Base-by-base conservation (phyloP, 768 basidiomycete species). In the Auricularia sp. region DNA sequence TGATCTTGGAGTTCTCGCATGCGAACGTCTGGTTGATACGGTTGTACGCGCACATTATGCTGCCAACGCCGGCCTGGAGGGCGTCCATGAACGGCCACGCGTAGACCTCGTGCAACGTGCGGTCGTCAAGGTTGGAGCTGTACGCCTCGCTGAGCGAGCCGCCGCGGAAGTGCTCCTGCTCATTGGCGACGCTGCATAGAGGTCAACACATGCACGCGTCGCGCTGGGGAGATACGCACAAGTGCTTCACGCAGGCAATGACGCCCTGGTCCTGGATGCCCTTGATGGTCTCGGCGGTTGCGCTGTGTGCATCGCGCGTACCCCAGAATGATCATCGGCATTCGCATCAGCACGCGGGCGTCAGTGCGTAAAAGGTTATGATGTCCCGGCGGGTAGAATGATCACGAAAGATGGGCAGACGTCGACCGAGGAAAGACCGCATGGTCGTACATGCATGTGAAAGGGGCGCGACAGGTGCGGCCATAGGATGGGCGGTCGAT, bases 191-290 rank as follows among this genome's bases (percentile, higher is more conserved):
- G 54, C 68, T 29, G 29, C 29, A 29, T 71, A 64, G 54, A 35
- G 36, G 34, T n/a, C 0, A 18, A 54, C n/a, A 29, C 54, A 7
- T 29, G 54, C 18, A 18, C 54, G 29, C 10, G 54, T 11, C 3
- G 24, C n/a, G 4, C 11, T 3, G 16, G 21, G 18, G 10, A 18
- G 7, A 37, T 3, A 77, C 83, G 42, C 64, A 88, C 87, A 67
- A 83, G 73, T 94, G 92, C 74, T 94, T 94, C 11, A 90, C 91
- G 66, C 88, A 91, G 0, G 92, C 91, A 71, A 92, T 90, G 0
- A 94, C 89, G 45, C 94, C 94, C 8, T 76, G 81, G 29, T 77
- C 70, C 71, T 97, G 94, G 77, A 95, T 75, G 6, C 94, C 94
- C 18, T 90, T 76, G 63, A 95, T 83, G 0, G 92, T 95, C 74